phyloP scores from a whole-genome alignment of 805 yeast species.

The Lachancea nothofagi region DNA sequence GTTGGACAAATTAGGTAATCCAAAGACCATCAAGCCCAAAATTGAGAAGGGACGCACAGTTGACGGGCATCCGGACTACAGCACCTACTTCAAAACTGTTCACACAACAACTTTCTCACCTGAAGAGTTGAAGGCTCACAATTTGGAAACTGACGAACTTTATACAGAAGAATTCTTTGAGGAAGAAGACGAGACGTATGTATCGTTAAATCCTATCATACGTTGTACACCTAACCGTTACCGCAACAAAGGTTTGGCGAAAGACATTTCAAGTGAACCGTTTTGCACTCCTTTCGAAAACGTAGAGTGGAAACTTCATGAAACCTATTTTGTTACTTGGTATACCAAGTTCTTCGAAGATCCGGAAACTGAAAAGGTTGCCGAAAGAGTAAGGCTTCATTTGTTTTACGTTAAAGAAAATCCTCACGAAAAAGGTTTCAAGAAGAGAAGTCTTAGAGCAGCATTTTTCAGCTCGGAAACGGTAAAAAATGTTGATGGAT shows the following conservation, averaged over 20 bases:
- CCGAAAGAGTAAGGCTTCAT: slow-evolving; percentile 59
- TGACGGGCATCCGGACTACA: slow-evolving; percentile 63
- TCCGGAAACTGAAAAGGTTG: slow-evolving; percentile 37
- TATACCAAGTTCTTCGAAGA: slow-evolving; percentile 54
- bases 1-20: slow-evolving; percentile 68
- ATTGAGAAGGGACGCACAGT: slow-evolving; percentile 65
- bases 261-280: slow-evolving; percentile 58
- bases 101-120: slow-evolving; percentile 51
- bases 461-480: slow-evolving; percentile 71
- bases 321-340: slow-evolving; percentile 78
- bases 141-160: slow-evolving; percentile 56
- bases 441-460: slow-evolving; percentile 37
- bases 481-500: slow-evolving; percentile 59
- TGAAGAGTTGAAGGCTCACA: slow-evolving; percentile 66
- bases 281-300: slow-evolving; percentile 77
- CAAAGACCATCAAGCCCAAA: slow-evolving; percentile 74
- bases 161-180: slow-evolving; percentile 50
- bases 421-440: slow-evolving; percentile 50
- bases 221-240: slow-evolving; percentile 82
- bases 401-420: slow-evolving; percentile 58
- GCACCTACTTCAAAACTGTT: slow-evolving; percentile 71
- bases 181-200: slow-evolving; percentile 71
- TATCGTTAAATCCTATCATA: slow-evolving; percentile 66
- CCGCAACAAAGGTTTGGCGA: slow-evolving; percentile 56
- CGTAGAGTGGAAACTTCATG: slow-evolving; percentile 48